phyloP scores from a whole-genome alignment of 257 asterid species.

The Primulina huaijiensis region DNA sequence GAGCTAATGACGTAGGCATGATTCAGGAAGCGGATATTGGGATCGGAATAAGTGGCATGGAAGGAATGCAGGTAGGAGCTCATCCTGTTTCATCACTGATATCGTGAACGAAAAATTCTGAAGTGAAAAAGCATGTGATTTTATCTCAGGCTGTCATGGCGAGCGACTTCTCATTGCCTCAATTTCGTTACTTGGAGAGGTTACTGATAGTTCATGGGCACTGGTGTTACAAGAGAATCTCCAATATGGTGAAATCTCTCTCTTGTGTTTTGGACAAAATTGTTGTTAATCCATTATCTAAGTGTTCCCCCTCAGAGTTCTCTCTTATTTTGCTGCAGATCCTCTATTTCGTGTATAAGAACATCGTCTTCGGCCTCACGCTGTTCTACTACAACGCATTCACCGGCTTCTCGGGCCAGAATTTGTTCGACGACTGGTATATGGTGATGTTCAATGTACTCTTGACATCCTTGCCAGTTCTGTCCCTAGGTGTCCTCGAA shows the following conservation, averaged over 20 bases:
- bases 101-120: background rate
- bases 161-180: conserved; percentile 62
- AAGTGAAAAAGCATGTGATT: background rate
- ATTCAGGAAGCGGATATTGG: conserved; percentile 75
- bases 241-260: conserved; percentile 43
- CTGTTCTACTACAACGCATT: conserved; percentile 56
- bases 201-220: conserved; percentile 61
- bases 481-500: conserved; percentile 64
- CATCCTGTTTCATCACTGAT: background rate
- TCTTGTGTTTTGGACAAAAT: background rate
- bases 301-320: background rate
- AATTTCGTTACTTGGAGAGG: conserved; percentile 58
- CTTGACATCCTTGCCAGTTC: conserved; percentile 67
- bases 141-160: conserved; percentile 65
- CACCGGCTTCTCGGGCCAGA: conserved; percentile 56
- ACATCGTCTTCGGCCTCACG: conserved; percentile 61
- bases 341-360: conserved; percentile 65
- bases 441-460: conserved; percentile 68
- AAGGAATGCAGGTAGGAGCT: conserved; percentile 57
- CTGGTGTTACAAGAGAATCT: conserved; percentile 65
- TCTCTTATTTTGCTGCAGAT: conserved; percentile 38
- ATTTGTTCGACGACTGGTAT: conserved; percentile 64
- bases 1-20: conserved; percentile 74
- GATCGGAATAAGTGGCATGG: conserved; percentile 66
- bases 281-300: background rate